phyloP scores from a whole-genome alignment of 2,329 filamentous ascomycete genomes.

The Talaromyces sp. region DNA sequence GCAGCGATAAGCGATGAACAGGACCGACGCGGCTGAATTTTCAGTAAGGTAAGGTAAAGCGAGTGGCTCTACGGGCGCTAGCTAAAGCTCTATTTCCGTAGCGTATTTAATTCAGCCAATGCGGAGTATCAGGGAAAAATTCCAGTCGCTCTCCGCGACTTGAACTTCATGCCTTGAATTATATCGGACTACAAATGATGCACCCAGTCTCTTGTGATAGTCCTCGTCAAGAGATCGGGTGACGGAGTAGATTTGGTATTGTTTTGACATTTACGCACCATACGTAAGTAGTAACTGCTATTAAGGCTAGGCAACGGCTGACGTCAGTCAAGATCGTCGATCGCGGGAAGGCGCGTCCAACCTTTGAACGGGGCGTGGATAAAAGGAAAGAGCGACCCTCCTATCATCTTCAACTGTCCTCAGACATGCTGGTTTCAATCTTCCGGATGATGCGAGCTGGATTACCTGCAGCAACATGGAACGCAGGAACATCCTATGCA shows the following conservation, averaged over 20 bases:
- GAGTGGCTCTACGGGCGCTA: not conserved
- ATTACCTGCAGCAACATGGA: slow-evolving; percentile 42
- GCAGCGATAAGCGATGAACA: slow-evolving; percentile 3
- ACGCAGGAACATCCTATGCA: slow-evolving; percentile 37
- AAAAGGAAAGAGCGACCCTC: not conserved
- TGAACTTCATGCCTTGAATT: not conserved
- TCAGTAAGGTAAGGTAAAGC: slow-evolving; percentile 1
- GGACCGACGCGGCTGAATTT: not conserved
- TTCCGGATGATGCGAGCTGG: slow-evolving; percentile 38
- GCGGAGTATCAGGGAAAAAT: not conserved
- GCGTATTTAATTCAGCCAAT: not conserved
- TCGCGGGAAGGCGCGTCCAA: not conserved
- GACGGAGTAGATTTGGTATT: not conserved
- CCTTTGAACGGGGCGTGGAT: not conserved
- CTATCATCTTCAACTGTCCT: slow-evolving; percentile 12
- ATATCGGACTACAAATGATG: not conserved
- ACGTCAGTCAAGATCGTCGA: not conserved
- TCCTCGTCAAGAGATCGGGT: not conserved
- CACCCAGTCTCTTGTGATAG: not conserved
- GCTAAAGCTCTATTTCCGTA: not conserved
- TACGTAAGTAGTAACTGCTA: not conserved
- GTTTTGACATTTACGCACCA: not conserved
- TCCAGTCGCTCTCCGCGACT: not conserved
- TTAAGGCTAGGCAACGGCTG: not conserved
- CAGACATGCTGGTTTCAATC: slow-evolving; percentile 37